These are phyloP conservation scores for Coriaria nepalensis DNA, from an alignment of 306 rosid species.

Conservation along the genomic window DNA sequence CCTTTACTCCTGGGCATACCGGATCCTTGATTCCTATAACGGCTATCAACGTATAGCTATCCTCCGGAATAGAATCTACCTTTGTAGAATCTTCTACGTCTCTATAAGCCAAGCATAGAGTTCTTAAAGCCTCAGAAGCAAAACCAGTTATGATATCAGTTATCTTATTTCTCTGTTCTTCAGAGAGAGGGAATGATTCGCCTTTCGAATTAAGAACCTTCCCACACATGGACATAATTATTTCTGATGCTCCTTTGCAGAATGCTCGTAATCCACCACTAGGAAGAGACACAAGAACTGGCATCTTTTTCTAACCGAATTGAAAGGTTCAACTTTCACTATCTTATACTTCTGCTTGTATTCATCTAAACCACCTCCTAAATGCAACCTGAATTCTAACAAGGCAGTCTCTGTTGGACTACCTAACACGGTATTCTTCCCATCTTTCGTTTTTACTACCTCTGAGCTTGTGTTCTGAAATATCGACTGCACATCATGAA, in stretches of 20 bases:
- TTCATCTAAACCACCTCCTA: conserved; percentile 39
- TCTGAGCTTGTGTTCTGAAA: conserved; percentile 68
- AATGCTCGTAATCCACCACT: conserved; percentile 36
- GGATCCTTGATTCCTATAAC: conserved; percentile 90
- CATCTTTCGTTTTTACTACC: conserved; percentile 47
- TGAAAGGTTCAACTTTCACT: conserved; percentile 66
- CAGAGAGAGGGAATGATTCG: conserved; percentile 29
- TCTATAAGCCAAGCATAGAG: conserved; percentile 57
- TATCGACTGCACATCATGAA: conserved; percentile 51
- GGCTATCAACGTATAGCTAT: conserved; percentile 40
- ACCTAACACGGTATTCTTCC: conserved; percentile 42
- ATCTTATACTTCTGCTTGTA: conserved; percentile 35
- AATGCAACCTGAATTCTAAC: conserved; percentile 52
- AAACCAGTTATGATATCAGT: conserved; percentile 38
- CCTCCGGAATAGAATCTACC: conserved; percentile 37
- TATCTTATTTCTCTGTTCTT: conserved; percentile 31
- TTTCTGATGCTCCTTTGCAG: conserved; percentile 88
- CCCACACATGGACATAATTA: conserved; percentile 45
- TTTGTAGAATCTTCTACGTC: conserved; percentile 24
- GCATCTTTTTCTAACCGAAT: conserved; percentile 58
- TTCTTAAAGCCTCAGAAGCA: conserved; percentile 69
- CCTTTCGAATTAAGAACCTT: conserved; percentile 45
- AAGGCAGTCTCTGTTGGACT: conserved; percentile 76
- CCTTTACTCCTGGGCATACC: conserved; percentile 67
- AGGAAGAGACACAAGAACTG: conserved; percentile 54